These are phyloP conservation scores for Phyllosticta citrichinensis DNA, from an alignment of 2,329 filamentous ascomycete genomes.

Conservation along the genomic window DNA sequence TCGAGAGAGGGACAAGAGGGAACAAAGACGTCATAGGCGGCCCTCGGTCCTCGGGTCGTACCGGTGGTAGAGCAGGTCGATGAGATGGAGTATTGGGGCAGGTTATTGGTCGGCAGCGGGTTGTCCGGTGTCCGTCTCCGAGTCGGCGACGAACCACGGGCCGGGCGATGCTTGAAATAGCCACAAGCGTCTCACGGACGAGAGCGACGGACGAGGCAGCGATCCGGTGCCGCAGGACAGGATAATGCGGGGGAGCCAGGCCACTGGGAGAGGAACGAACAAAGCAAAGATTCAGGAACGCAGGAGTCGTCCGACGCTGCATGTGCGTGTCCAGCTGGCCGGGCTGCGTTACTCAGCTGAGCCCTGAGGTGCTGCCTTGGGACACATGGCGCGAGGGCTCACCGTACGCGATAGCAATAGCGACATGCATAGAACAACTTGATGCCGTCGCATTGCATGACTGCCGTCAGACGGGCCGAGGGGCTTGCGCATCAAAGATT, in stretches of 20 bases:
- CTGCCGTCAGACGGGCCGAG: neutral
- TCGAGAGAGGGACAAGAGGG: neutral
- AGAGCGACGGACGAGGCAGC: neutral
- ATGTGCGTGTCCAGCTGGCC: neutral
- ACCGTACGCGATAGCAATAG: neutral
- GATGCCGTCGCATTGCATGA: neutral
- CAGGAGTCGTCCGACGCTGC: neutral
- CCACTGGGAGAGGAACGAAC: neutral
- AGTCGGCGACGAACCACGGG: neutral
- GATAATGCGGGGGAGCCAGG: neutral
- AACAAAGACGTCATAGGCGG: neutral
- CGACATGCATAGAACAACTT: neutral
- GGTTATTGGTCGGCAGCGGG: neutral
- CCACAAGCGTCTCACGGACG: neutral
- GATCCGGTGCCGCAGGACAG: neutral
- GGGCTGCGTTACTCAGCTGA: neutral
- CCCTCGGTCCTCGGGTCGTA: neutral
- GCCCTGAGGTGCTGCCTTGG: neutral
- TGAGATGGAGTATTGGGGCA: neutral
- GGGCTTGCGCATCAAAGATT: neutral
- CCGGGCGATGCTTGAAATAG: neutral
- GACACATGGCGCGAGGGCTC: neutral
- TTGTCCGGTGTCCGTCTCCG: neutral
- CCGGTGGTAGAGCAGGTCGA: neutral
- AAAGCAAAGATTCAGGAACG: neutral